phyloP scores from a whole-genome alignment of 768 basidiomycete genomes.

The Tricholoma saponaceum region DNA sequence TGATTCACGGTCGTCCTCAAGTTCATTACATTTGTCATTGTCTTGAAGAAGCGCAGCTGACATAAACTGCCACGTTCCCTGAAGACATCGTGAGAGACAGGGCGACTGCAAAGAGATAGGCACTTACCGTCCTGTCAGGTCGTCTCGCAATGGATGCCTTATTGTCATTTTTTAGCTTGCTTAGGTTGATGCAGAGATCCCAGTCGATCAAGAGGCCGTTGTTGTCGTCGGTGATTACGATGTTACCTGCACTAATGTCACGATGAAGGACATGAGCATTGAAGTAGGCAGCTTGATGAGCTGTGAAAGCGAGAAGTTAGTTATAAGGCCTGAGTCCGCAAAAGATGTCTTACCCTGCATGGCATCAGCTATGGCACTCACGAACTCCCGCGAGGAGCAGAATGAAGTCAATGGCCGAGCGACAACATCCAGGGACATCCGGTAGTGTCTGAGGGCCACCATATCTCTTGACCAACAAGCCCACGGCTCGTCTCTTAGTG shows the following conservation, averaged over 20 bases:
- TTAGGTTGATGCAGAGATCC: neutral
- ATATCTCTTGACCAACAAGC: neutral
- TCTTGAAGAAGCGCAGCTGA: neutral
- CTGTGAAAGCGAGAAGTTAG: neutral
- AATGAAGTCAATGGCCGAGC: neutral
- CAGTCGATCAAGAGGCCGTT: constrained; percentile 1
- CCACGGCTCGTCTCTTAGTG: neutral
- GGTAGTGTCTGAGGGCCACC: neutral
- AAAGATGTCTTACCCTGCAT: neutral
- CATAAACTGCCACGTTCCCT: neutral
- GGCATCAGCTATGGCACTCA: neutral
- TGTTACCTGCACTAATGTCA: constrained; percentile 3
- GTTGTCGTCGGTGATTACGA: neutral
- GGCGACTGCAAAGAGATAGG: too few relatives aligned
- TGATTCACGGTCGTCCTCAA: neutral
- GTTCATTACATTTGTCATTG: neutral
- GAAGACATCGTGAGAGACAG: neutral
- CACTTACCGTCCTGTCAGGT: neutral
- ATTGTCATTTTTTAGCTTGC: neutral
- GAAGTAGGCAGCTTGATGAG: neutral
- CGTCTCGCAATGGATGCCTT: neutral
- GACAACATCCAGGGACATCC: neutral
- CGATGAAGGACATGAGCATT: neutral
- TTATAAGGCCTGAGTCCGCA: too few relatives aligned
- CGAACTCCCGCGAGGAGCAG: neutral